Base-by-base conservation (phyloP, 495 filamentous ascomycete species). In the Lentithecium fluviatile region DNA sequence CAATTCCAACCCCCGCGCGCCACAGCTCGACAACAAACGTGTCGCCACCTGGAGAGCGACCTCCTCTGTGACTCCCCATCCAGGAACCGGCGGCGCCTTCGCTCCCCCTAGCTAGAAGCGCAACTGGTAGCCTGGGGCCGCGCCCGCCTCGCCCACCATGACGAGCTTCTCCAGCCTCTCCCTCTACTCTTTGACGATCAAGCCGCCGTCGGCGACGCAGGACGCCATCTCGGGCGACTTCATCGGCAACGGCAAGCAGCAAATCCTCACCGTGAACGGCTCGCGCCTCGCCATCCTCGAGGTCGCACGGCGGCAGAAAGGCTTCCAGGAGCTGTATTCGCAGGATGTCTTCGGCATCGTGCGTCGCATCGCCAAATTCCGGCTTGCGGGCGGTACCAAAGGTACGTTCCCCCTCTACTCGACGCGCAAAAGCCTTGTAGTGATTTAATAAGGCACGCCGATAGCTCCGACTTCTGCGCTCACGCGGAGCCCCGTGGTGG, bases 301-400 rank as follows among this genome's bases (percentile, higher is more conserved):
- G 40, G 90, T 90, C 6, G 91, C 96, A 69, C 85, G 91, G 11
- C 80, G 85, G 1, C 85, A 90, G 68, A 89, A 89, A 53, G 96
- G 95, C 71, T 85, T 97, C 62, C 83, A 83, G 24, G 89, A 89
- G 15, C 79, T 96, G 17, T 81, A 93, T 50, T 89, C 92, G 1
- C 91, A 96, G 67, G 90, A 99, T 81, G 83, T 94, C 38, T 97
- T 97, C 75, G 93, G 90, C 59, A 97, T 97, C 68, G 93, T 97
- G 61, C 82, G 95, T 56, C 82, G 86, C 19, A 77, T 99, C 68
- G 87, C 90, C 42, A 82, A 91, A 15, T 99, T 96, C 73, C 83
- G 95, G 51, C 77, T 97, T 52, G 89, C 95, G 47, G 94, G 95
- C 55, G 95, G 90, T 70, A 90, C 82, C 67, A 98, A 96, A 88